Base-by-base conservation (phyloP, 805 yeast genomes). In the Candida schatavii region DNA sequence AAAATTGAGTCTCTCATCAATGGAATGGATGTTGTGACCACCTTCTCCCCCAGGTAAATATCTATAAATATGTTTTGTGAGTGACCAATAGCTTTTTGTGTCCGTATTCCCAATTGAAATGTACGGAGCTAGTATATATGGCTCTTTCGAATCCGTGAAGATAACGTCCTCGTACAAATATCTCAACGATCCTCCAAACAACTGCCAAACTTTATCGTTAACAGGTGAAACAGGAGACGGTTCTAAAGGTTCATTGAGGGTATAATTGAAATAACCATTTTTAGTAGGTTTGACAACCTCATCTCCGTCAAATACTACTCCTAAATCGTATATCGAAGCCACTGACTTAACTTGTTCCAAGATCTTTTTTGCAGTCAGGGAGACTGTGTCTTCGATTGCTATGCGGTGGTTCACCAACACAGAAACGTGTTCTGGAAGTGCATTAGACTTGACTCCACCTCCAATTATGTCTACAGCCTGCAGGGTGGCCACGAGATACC, bases 371-470 rank as follows among this genome's bases (percentile, higher is more conserved):
- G 56, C 50, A 0, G 70, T 66, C 21, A 55, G 47, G 3, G 50
- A 51, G 10, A 72, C 68, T 5, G 68, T 43, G 37, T 65, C 66
- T 45, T 73, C 81, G 19, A 74, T 51, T 2, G 78, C 72, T 35
- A 75, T 66, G 39, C 81, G 54, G 28, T 72, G 72, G 54, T 75
- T 74, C 15, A 75, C 65, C 18, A 63, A 52, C 3, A 71, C 59
- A 5, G 64, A 61, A 5, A 66, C 79, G 48, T 63, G 63, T 45
- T 75, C 79, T 1, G 81, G 80, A 20, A 75, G 61, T 1, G 78
- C 77, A 48, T 75, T 75, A 1, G 72, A 54, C 50, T 75, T 75
- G n/a, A 61, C 67, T 2, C 80, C 81, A 9, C 80, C 80, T 5
- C 47, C 29, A 29, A 75, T 59, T 3, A 75, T 60, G 51, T 75